Base-by-base conservation (phyloP, 208 protist species). In the Leishmania mexicana region DNA sequence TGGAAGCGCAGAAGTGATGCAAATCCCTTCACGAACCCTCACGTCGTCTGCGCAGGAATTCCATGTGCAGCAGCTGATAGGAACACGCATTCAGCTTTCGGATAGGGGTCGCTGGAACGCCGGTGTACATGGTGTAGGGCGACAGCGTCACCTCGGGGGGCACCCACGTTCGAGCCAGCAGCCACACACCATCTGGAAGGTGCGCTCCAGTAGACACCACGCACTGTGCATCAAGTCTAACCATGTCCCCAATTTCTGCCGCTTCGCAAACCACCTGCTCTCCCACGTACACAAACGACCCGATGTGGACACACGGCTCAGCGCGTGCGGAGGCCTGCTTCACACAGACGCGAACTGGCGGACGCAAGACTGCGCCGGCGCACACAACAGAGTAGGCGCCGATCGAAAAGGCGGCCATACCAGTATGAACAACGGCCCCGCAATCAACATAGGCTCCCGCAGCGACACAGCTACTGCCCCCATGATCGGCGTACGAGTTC, bases 141-240 rank as follows among this genome's bases (percentile, higher is more conserved):
- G 83, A 87, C 70, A 96, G 84, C 31, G 87, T 81, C 28, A 90
- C 81, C 40, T 89, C 92, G 24, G 87, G 70, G 7, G 91, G 84
- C 49, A 94, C 90, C 40, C 90, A 89, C 47, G 83, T 90, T 45
- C 84, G 81, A 19, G 84, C 74, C 70, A 78, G 75, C 80, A 96
- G 76, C 90, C 90, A 94, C 64, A 92, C 92, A 5, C 92, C 92
- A 78, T 94, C 88, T 42, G 87, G 85, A 15, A 96, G 64, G 60
- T 81, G 84, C 3, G 84, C 89, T 21, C 87, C 87, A 62, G 86
- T 83, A 11, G 87, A 84, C 72, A 96, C 85, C 28, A 93, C 89
- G 47, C 88, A 95, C 67, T 86, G 71, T 31, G 89, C 87, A 71
- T 95, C 92, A 70, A 95, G 84, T 38, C 87, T 85, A 40, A 92